Evolutionary conservation across 1,284 basidiomycete species (phyloP).

Genomic region (Cutaneotrichosporon mucoides): DNA sequence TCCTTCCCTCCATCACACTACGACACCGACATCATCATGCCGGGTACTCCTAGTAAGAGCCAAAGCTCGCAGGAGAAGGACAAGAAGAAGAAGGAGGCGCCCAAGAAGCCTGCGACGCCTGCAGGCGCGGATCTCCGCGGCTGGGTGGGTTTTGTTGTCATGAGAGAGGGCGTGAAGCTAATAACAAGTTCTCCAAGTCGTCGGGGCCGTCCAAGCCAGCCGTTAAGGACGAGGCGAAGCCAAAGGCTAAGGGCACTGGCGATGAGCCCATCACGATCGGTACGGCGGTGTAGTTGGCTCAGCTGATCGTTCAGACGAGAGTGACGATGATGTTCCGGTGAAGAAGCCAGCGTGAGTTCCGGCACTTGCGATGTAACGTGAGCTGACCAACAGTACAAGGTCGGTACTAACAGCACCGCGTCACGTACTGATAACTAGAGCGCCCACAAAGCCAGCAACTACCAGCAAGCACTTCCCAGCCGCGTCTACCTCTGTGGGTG

Average conservation of each 20-base stretch:
- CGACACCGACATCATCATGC: constrained; percentile 4
- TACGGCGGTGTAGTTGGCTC: neutral
- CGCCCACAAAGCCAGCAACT: constrained; percentile 7
- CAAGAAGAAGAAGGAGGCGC: constrained; percentile 1
- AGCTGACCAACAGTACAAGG: neutral
- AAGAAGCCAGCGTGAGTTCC: constrained; percentile 24
- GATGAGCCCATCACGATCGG: constrained; percentile 13
- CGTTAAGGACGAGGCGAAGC: neutral
- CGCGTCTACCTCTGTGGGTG: constrained; percentile 16
- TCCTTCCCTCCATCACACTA: neutral
- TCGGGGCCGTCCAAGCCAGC: constrained; percentile 23
- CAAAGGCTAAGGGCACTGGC: constrained; percentile 2
- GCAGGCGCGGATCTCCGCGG: constrained; percentile 26
- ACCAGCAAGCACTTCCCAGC: constrained; percentile 37
- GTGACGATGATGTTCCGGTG: constrained; percentile 34
- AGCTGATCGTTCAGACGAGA: constrained; percentile 28
- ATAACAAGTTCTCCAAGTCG: no score
- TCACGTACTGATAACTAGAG: neutral
- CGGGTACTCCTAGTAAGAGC: constrained; percentile 15
- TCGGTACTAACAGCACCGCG: neutral
- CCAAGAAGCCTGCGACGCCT: constrained; percentile 9
- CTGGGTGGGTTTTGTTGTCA: constrained; percentile 9
- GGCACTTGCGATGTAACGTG: no score
- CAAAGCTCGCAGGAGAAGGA: constrained; percentile 14
- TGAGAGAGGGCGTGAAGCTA: no score